Base-by-base conservation (phyloP, 1,139 yeast species). In the Lodderomyces beijingensis region DNA sequence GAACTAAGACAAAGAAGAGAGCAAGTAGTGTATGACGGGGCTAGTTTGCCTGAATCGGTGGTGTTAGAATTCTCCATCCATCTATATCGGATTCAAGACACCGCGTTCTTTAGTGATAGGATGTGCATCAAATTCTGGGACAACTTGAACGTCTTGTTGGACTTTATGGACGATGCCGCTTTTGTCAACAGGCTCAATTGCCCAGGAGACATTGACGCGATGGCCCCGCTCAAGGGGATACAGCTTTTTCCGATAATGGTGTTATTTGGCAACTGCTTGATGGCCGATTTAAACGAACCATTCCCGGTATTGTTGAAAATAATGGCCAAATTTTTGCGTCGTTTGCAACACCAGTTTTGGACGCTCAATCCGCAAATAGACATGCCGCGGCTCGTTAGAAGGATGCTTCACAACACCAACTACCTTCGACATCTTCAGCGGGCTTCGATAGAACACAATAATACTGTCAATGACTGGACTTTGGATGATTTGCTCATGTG, bases 121-220 rank as follows among this genome's bases (percentile, higher is more conserved):
- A 51, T 56, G 4, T 70, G 81, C 21, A 52, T 62, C 9, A 47
- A 47, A 9, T 81, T 80, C 48, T 83, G 89, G 85, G 49, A 59
- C 9, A 65, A 63, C 37, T 46, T 75, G 27, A 41, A 50, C 7
- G 61, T 66, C 0, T 33, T 82, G 0, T 43, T 78, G 19, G 55
- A 58, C 18, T 46, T 67, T 3, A 52, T 71, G 27, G 65, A 64
- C n/a, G 43, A 53, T 4, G 58, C 59, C 7, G 62, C 70, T 0
- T 60, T 78, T 17, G 37, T 61, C 9, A 52, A 55, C 3, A 51
- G 56, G 20, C 49, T 80, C 13, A 59, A 68, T 34, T 40, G 51
- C 1, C 79, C 81, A 1, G 49, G 46, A 16, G 74, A 70, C 41
- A 53, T 72, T n/a, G 63, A 59, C 16, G 54, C 61, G 3, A 59